phyloP scores from a whole-genome alignment of 1,139 yeast genomes.

The Citeromyces hawaiiensis region DNA sequence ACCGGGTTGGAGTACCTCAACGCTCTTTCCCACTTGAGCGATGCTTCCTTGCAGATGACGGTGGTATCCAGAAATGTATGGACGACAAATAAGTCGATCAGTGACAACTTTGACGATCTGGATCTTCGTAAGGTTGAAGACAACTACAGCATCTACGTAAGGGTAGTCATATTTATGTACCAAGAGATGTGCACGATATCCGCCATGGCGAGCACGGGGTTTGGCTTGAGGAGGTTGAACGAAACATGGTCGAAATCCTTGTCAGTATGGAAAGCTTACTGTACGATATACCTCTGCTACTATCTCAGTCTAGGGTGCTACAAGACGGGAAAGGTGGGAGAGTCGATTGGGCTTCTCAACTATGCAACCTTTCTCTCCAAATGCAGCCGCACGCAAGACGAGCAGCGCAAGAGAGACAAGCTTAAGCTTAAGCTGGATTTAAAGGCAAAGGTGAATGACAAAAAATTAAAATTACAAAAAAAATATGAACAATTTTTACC shows the following conservation, averaged over 20 bases:
- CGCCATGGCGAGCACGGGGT: neutral
- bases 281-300: conserved; percentile 9
- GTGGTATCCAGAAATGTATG: conserved; percentile 10
- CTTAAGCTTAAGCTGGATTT: conserved; percentile 8
- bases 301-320: conserved; percentile 11
- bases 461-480: conserved; percentile 3
- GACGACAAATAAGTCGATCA: conserved; percentile 8
- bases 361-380: conserved; percentile 8
- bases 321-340: conserved; percentile 10
- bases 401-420: conserved; percentile 4
- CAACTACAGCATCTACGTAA: neutral
- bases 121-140: neutral
- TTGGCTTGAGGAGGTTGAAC: neutral
- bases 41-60: conserved; percentile 10
- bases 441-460: conserved; percentile 1
- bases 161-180: neutral
- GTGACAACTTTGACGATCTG: conserved; percentile 10
- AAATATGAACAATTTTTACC: conserved; percentile 6
- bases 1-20: neutral
- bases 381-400: neutral
- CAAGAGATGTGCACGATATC: neutral
- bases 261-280: conserved; percentile 6
- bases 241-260: neutral
- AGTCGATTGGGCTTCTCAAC: conserved; percentile 12
- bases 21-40: conserved; percentile 7